Conservation (phyloP, 176 grass and related monocot species). For the Zoysia japonica region DNA sequence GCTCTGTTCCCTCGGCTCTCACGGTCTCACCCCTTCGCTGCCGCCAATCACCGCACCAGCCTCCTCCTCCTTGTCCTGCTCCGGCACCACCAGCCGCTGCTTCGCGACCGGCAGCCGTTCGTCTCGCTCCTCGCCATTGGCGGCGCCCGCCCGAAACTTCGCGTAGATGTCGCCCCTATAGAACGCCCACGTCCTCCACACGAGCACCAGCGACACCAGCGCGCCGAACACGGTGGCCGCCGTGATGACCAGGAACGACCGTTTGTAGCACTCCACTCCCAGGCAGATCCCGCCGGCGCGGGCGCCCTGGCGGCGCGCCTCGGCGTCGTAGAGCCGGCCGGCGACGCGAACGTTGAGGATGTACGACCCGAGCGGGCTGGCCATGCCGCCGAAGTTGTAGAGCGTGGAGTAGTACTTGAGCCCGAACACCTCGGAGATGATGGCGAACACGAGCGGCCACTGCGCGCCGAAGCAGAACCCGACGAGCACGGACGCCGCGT, state of each 20-base stretch:
- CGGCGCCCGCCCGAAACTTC: conserved; percentile 43
- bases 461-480: conserved; percentile 93
- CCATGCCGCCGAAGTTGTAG: conserved; percentile 74
- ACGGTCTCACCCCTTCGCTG: no score
- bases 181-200: conserved; percentile 71
- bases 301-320: conserved; percentile 37
- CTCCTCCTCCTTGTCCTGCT: no score
- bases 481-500: conserved; percentile 59
- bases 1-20: no score
- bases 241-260: conserved; percentile 65
- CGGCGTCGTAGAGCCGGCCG: conserved; percentile 60
- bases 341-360: conserved; percentile 66
- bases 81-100: no score
- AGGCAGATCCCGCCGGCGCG: conserved; percentile 46
- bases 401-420: conserved; percentile 92
- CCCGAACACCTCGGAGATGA: conserved; percentile 83
- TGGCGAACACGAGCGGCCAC: conserved; percentile 70
- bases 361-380: conserved; percentile 65
- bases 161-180: conserved; percentile 75
- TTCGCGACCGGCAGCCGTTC: no score
- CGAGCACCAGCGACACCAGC: conserved; percentile 58
- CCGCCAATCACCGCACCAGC: no score
- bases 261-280: conserved; percentile 54
- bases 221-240: conserved; percentile 51
- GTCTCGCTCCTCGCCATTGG: no score